Evolutionary conservation across 139 green algal species (phyloP), one percentile per base, ranked within the genome.

Genomic region (Picochlorum sp.): DNA sequence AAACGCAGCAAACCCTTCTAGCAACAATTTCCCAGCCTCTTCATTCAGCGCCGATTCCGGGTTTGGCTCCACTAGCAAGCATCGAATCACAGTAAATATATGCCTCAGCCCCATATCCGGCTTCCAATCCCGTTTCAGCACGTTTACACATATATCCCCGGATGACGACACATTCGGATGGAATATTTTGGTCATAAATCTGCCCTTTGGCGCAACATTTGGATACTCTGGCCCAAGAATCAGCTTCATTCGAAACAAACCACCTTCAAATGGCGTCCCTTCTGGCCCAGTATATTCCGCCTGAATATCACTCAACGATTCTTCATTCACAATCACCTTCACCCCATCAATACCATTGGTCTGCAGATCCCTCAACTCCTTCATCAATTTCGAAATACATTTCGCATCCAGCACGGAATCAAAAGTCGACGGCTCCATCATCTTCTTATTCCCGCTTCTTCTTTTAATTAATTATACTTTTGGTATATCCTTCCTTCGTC

Each of bases 111-210:
- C 89, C 33, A 91, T 59, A 22, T 81, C 81, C 4, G 83, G 68
- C 43, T 72, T 83, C 91, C 91, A 98, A 72, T 98, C 91, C 32
- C 80, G 81, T 68, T 98, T 97, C 4, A 98, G 79, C 28, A 94
- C 89, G 57, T 98, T 98, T 14, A 98, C 92, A 44, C 92, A 98
- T 56, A 98, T 96, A 45, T 98, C 92, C 2, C 92, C 92, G 3
- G 45, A 49, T 16, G 76, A 62, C 31, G 83, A 84, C 5, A 98
- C 80, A 61, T 98, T 98, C 4, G 92, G 92, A 63, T 98, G 92
- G 56, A 97, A 98, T n/a, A 98, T 91, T 44, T 84, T 89, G 4
- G 87, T 96, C 7, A 85, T 28, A 61, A 96, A 96, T 61, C 70
- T 88, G 30, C 81, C 73, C 72, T 91, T 66, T 44, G 84, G 84